Evolutionary conservation across 805 yeast species (phyloP).

Genomic region (Candida insectorum): DNA sequence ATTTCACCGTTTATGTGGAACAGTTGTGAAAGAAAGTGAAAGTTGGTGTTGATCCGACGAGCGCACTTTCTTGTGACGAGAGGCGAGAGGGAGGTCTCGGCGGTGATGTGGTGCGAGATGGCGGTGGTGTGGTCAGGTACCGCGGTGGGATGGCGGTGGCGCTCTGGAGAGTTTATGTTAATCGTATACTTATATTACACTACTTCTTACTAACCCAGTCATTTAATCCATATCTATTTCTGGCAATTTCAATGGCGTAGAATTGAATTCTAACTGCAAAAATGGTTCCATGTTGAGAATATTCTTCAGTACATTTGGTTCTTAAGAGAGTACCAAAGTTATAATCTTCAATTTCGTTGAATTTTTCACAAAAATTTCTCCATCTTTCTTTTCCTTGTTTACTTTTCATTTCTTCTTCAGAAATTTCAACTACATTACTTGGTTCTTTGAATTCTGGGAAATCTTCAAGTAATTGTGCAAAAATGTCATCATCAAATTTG

Average conservation of each 20-base stretch:
- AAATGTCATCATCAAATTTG: conserved; percentile 68
- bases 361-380: conserved; percentile 82
- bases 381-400: conserved; percentile 79
- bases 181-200: too few species aligned
- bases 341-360: conserved; percentile 85
- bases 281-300: conserved; percentile 77
- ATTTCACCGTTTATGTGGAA: too few species aligned
- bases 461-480: conserved; percentile 52
- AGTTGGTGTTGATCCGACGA: too few species aligned
- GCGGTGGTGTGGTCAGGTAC: too few species aligned
- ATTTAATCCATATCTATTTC: conserved; percentile 86
- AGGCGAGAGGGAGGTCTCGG: too few species aligned
- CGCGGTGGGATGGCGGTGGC: too few species aligned
- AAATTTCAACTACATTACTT: conserved; percentile 51
- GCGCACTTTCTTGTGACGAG: too few species aligned
- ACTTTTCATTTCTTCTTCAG: conserved; percentile 81
- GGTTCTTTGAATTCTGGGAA: conserved; percentile 87
- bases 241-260: conserved; percentile 89
- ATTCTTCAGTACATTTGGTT: conserved; percentile 66
- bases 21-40: too few species aligned
- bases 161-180: too few species aligned
- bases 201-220: conserved; percentile 65
- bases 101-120: too few species aligned
- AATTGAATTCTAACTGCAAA: conserved; percentile 93
- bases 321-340: conserved; percentile 94